Evolutionary conservation across 2,329 filamentous ascomycete genomes (phyloP).

Genomic region (Pseudogymnoascus sp.): DNA sequence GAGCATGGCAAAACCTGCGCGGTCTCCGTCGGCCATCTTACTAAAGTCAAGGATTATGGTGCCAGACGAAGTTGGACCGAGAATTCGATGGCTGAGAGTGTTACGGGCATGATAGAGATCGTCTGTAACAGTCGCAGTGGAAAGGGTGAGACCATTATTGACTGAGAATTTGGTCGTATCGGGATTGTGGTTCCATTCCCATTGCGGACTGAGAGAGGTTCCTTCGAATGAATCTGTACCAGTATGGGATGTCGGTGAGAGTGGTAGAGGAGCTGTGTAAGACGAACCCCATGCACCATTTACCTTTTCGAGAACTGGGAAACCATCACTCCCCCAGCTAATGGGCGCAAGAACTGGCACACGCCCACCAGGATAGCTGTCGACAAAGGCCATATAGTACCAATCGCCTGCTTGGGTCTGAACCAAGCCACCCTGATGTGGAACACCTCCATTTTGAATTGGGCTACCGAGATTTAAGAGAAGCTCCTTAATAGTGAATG

Average conservation of each 20-base stretch:
- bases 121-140: slow-evolving; percentile 43
- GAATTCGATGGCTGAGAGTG: slow-evolving; percentile 41
- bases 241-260: slow-evolving; percentile 24
- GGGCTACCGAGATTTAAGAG: slow-evolving; percentile 37
- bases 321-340: slow-evolving; percentile 45
- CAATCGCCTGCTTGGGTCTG: slow-evolving; percentile 45
- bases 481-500: slow-evolving; percentile 42
- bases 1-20: slow-evolving; percentile 45
- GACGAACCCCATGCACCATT: slow-evolving; percentile 42
- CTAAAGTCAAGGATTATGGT: slow-evolving; percentile 45
- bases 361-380: slow-evolving; percentile 48
- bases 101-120: slow-evolving; percentile 44
- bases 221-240: slow-evolving; percentile 42
- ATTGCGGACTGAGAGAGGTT: slow-evolving; percentile 36
- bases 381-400: slow-evolving; percentile 53
- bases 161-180: slow-evolving; percentile 41
- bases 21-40: slow-evolving; percentile 44
- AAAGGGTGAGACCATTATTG: slow-evolving; percentile 39
- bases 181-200: slow-evolving; percentile 59
- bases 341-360: slow-evolving; percentile 51
- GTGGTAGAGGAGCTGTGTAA: slow-evolving; percentile 34
- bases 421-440: slow-evolving; percentile 51
- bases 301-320: slow-evolving; percentile 37
- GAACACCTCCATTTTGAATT: slow-evolving; percentile 37
- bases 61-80: slow-evolving; percentile 38